Base-by-base conservation (phyloP, 1,284 basidiomycete genomes). In the Wallemia ichthyophaga region DNA sequence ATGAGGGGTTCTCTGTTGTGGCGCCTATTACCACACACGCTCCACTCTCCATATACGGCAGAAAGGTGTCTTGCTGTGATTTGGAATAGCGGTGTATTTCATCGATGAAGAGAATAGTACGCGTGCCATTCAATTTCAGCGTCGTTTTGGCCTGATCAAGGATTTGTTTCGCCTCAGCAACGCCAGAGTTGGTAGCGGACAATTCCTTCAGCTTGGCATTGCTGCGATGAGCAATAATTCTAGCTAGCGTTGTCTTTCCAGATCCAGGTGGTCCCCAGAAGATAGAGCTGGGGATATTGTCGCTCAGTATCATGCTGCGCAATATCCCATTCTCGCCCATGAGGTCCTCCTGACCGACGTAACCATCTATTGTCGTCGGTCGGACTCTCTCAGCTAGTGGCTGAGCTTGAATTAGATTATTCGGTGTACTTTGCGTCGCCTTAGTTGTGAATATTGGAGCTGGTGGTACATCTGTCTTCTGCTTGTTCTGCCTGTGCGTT, bases 1-100 rank as follows among this genome's bases (percentile, higher is more conserved):
- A 92, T 1, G 83, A 86, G 0, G 87, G 87, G 65, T 92, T 92
- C 68, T 92, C 87, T 0, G 87, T 92, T 1, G 87, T 92, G 0
- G 87, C 86, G 19, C 85, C 85, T 62, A 92, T 78, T 31, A 91
- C 72, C 74, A 82, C 81, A 24, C 87, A 77, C 63, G 77, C 76
- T 1, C 85, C 85, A 62, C 78, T 78, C 66, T 88, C 85, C 2
- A 87, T 74, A 62, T 78, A 84, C n/a, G 37, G 37, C 15, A 59
- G 23, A 28, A 32, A 31, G 60, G 64, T 17, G 63, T 81, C 83
- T 70, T 85, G 87, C 66, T 88, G 85, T 1, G 81, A 74, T 64
- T 80, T 83, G 65, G 80, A 85, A 66, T 89, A 83, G n/a, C 83
- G 76, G 70, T 92, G 87, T 2, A 92, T 80, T 69, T 92, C 87